Evolutionary conservation across 1,284 basidiomycete genomes (phyloP).

Genomic region (Caloboletus inedulis): DNA sequence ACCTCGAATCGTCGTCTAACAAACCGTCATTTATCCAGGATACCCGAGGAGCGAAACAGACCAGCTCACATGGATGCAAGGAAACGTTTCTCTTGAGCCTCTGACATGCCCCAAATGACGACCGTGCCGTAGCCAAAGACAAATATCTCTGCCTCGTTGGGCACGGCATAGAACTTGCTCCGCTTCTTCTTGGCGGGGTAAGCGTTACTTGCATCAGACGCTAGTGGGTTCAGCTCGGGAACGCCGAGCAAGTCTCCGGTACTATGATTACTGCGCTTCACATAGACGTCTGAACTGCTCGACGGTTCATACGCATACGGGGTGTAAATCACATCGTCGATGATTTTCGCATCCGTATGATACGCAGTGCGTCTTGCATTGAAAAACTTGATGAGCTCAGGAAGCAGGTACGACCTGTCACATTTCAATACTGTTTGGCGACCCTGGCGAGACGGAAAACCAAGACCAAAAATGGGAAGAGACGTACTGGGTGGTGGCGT

Average conservation of each 20-base stretch:
- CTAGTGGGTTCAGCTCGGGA: conserved; percentile 52
- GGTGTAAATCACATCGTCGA: conserved; percentile 82
- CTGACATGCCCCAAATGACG: conserved; percentile 97
- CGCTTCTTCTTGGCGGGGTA: conserved; percentile 43
- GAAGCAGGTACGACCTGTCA: conserved; percentile 80
- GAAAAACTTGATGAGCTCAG: conserved; percentile 85
- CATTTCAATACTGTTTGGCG: neutral
- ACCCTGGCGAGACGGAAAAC: neutral
- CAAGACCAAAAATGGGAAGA: neutral
- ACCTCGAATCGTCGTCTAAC: conserved; percentile 88
- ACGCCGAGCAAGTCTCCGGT: conserved; percentile 72
- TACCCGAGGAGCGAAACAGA: conserved; percentile 1
- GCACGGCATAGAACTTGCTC: conserved; percentile 63
- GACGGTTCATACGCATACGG: conserved; percentile 69
- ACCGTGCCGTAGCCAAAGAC: conserved; percentile 92
- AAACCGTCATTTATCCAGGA: conserved; percentile 16
- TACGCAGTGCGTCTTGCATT: conserved; percentile 78
- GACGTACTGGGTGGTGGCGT: conserved; percentile 85
- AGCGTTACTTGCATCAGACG: conserved; percentile 35
- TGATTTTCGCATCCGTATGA: conserved; percentile 77
- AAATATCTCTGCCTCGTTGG: conserved; percentile 84
- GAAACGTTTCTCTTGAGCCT: conserved; percentile 86
- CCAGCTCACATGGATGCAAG: conserved; percentile 77
- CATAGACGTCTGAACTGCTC: conserved; percentile 30
- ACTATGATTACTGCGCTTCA: conserved; percentile 11